Base-by-base conservation (phyloP, 1,284 basidiomycete species). In the Heterobasidion annosum region DNA sequence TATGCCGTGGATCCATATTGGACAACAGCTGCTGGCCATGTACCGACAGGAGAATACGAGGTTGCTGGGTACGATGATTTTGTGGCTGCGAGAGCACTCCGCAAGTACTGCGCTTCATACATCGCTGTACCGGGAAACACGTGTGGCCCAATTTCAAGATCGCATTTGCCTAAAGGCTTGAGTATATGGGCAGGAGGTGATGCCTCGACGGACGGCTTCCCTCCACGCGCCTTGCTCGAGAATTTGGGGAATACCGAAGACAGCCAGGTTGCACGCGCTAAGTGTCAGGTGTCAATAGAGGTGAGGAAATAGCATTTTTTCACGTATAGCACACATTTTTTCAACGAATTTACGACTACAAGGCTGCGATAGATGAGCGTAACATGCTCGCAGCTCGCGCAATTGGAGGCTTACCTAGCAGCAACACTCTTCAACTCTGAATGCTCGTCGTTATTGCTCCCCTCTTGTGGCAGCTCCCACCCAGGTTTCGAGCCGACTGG, bases 141-240 rank as follows among this genome's bases (percentile, higher is more conserved):
- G 64, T 88, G 86, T 9, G 88, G 88, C 7, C 88, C 88, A 35
- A 91, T 79, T 62, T 78, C 73, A 43, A 91, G 64, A 51, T 83
- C 78, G 63, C 81, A 89, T 64, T 74, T 79, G 42, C 84, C 85
- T 42, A 83, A 73, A 33, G 73, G 73, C 60, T 79, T 77, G 52
- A 82, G 77, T 1, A 78, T 83, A 64, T 88, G 84, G 0, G 83
- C 79, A 3, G 82, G 81, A 52, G 82, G 79, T 34, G 71, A 64
- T 15, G 55, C 51, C 48, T 75, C 67, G 45, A 80, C 77, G 3
- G 72, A 65, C 16, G 73, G 69, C 57, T 79, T 82, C 50, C 73
- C 75, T 35, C 76, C 77, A 43, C 80, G 76, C 40, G 75, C 66
- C 61, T 79, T 82, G 53, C 75, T 76, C 6, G 83, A 83, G 63